Evolutionary conservation across 495 filamentous ascomycete genomes (phyloP), one percentile per base, ranked within the genome.

Genomic region (Tuber umbilicatum): DNA sequence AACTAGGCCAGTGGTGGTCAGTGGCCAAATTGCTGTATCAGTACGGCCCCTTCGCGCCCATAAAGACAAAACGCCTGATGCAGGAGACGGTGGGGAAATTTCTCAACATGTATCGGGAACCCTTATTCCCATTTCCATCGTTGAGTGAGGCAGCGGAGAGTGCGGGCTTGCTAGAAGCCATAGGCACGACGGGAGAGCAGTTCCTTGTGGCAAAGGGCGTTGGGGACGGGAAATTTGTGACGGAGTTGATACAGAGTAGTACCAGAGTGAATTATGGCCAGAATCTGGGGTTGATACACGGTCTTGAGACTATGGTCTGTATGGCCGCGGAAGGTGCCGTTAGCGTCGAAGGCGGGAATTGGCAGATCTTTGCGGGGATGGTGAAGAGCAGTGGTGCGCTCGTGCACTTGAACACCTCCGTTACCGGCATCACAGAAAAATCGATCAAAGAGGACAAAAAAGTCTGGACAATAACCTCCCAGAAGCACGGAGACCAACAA

Each of bases 231-330:
- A 76, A 83, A 16, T 99, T 96, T 81, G 84, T 91, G 2, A 88
- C 89, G 17, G 94, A 99, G 69, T 89, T 99, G 64, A 88, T 99
- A 19, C 96, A 98, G 84, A 93, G 95, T 2, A 92, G 90, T 77
- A 98, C 95, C 1, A 87, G 95, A 7, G 95, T 98, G 67, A 99
- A 99, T 81, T 98, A 98, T 84, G 95, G 91, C 0, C 92, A 94
- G 76, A 97, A 99, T 75, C 82, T 99, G 10, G 86, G 84, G 3
- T 83, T 90, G 68, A 95, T 98, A 42, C 94, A 99, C 80, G 96
- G 93, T 5, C 83, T 99, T 16, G 93, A 94, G 77, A 89, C 94
- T 0, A 94, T 97, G 91, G 95, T 97, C 23, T 91, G 93, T 81
- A 93, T 98, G 92, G 92, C 94, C 2, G 90, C 93, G 0, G 91